Evolutionary conservation across 345 rosid genomes (phyloP), one percentile per base, ranked within the genome.

Genomic region (Brassica juncea): DNA sequence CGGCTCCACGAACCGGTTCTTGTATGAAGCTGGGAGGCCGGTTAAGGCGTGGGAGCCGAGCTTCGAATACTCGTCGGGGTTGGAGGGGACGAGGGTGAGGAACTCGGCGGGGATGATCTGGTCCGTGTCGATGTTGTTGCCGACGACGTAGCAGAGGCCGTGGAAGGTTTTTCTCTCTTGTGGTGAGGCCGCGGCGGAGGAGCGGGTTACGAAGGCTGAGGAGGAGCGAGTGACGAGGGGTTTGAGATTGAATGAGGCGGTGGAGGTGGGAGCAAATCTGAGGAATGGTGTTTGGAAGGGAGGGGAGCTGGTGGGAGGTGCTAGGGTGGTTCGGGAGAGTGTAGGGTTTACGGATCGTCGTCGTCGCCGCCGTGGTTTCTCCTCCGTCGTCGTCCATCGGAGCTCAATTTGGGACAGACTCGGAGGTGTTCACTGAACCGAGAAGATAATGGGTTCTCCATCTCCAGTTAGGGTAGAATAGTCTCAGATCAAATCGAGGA

Each of bases 11-110:
- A 94, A 92, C 49, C 96, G 84, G 0, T 87, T 85, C 64, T 84
- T 75, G 85, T 94, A 89, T 4, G 85, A 66, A 0, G 88, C 81
- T n/a, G 98, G 98, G n/a, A 94, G 96, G 32, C 98, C 98, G 2
- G 87, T 23, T 30, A 94, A 19, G 19, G 98, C 98, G 77, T 87
- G 87, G n/a, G 96, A 86, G 1, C 98, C 98, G 68, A 94, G 92
- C 75, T 94, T 90, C 79, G 19, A 23, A 23, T 23, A 23, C 25
- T 23, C 25, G 25, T 23, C 25, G 25, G 25, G 25, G 25, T 23
- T 23, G 25, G 25, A 23, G 25, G 25, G 25, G 25, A 23, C 25
- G 25, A 23, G 25, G 25, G 25, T 23, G 25, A 23, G 25, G 25
- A 23, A 23, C 25, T 23, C 25, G 25, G 25, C 25, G 25, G 25